A percentile compares a stretch with the other conserved stretches of the same genome.
These are phyloP conservation scores for Septoria linicola DNA, from an alignment of 2,329 filamentous ascomycete genomes.

Conservation along the genomic window DNA sequence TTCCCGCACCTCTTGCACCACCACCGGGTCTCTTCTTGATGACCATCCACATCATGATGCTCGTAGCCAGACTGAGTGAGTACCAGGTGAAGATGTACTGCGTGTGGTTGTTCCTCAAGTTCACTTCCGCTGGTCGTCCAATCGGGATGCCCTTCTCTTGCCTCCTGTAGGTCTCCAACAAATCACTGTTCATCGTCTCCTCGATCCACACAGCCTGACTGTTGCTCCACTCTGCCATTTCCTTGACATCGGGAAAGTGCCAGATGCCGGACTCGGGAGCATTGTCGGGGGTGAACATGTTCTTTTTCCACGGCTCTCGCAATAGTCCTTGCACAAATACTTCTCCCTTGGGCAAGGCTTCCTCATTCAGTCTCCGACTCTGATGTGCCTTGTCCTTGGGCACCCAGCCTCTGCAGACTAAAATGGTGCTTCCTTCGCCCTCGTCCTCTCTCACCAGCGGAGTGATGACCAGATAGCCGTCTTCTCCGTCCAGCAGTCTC, in stretches of 20 bases:
- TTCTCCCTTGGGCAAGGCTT: constrained; percentile 66
- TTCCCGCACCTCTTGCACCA: constrained; percentile 23
- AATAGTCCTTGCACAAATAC: constrained; percentile 81
- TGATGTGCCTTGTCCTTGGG: constrained; percentile 69
- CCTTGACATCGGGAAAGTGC: constrained; percentile 88
- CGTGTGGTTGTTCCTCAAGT: constrained; percentile 91
- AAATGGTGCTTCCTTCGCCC: constrained; percentile 56
- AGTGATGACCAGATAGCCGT: constrained; percentile 89
- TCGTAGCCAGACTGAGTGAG: constrained; percentile 73
- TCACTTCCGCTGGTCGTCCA: constrained; percentile 83
- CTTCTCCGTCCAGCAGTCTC: constrained; percentile 80
- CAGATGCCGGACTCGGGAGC: constrained; percentile 79
- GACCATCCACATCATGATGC: constrained; percentile 96
- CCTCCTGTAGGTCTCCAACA: constrained; percentile 72
- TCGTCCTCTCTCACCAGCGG: constrained; percentile 72
- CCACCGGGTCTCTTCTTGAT: constrained; percentile 71
- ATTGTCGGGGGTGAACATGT: constrained; percentile 94
- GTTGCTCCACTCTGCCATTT: constrained; percentile 83
- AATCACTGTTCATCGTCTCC: constrained; percentile 85
- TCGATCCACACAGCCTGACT: constrained; percentile 93
- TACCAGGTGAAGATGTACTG: constrained; percentile 99
- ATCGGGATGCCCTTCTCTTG: constrained; percentile 82
- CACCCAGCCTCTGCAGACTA: constrained; percentile 93
- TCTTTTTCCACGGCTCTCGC: constrained; percentile 91
- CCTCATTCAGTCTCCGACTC: constrained; percentile 51